Percentiles rank a stretch among this genome's conserved stretches.
These are phyloP conservation scores for Gynostemma pentaphyllum DNA, from an alignment of 306 rosid species.

Conservation along the genomic window DNA sequence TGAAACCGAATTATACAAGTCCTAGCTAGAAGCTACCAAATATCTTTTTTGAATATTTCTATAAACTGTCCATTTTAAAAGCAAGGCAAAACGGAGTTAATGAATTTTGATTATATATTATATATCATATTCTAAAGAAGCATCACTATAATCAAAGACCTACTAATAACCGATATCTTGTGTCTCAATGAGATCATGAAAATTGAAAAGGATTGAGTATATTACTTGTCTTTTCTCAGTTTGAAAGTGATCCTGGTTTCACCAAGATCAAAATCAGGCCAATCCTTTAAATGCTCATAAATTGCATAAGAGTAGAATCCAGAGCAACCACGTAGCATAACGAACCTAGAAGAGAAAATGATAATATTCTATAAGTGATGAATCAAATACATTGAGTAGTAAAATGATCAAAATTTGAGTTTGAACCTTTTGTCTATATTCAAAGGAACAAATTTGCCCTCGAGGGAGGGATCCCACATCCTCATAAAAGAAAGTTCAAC, in stretches of 20 bases:
- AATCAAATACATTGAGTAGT: not conserved
- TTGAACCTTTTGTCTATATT: conserved; percentile 88
- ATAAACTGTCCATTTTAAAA: not conserved
- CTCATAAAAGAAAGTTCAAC: conserved; percentile 75
- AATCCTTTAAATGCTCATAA: conserved; percentile 61
- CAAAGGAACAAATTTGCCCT: conserved; percentile 73
- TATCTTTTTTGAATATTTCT: not conserved
- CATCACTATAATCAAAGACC: not conserved
- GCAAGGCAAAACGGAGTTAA: not conserved
- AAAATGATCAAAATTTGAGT: not conserved
- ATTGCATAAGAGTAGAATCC: conserved; percentile 88
- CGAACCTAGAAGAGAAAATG: conserved; percentile 42
- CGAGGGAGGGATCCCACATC: conserved; percentile 82
- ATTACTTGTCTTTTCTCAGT: conserved; percentile 80
- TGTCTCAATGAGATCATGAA: not conserved
- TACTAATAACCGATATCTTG: not conserved
- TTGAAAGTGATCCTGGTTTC: conserved; percentile 82
- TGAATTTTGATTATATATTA: not conserved
- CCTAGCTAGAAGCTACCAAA: not conserved
- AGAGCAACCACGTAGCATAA: conserved; percentile 59
- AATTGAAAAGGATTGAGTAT: not conserved
- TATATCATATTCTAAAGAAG: not conserved
- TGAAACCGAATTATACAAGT: not conserved
- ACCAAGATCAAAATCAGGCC: conserved; percentile 89
- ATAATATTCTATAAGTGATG: not conserved